A percentile compares a stretch with the other conserved stretches of the same genome.
Conservation (phyloP, 164 flowering plant genomes). For the Magnolia officinalis region DNA sequence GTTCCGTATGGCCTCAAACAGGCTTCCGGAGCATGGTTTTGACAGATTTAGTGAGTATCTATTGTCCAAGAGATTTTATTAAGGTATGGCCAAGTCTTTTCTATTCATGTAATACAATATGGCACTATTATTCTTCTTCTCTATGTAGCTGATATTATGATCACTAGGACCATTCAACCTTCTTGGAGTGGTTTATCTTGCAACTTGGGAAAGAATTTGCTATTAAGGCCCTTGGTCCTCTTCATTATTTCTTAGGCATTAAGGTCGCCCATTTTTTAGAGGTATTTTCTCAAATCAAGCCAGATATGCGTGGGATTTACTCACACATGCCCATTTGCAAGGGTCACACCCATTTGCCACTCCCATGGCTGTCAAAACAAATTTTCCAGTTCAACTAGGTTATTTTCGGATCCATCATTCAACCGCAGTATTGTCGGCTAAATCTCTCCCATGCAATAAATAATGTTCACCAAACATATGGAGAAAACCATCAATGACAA, state of each 20-base stretch:
- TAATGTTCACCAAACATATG: neutral
- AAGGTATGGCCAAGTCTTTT: too few species aligned
- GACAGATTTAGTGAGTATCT: too few species aligned
- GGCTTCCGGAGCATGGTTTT: too few species aligned
- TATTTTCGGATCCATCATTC: neutral
- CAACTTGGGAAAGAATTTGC: neutral
- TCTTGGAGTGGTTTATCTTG: neutral
- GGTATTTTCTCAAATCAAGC: too few species aligned
- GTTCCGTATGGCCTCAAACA: too few species aligned
- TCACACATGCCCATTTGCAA: neutral
- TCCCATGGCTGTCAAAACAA: neutral
- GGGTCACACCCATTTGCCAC: neutral
- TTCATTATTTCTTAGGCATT: too few species aligned
- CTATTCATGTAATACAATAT: neutral
- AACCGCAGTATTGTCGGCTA: neutral
- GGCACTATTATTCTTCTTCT: neutral
- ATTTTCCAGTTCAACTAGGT: neutral
- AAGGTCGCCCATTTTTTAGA: too few species aligned
- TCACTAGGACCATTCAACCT: neutral
- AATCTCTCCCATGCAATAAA: neutral
- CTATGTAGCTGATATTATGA: neutral
- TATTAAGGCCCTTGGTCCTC: too few species aligned
- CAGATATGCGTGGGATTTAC: neutral
- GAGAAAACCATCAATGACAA: neutral
- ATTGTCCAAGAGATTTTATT: too few species aligned